Conservation (phyloP, 371 early-diverging fungal species). For the Mortierella sp. region DNA sequence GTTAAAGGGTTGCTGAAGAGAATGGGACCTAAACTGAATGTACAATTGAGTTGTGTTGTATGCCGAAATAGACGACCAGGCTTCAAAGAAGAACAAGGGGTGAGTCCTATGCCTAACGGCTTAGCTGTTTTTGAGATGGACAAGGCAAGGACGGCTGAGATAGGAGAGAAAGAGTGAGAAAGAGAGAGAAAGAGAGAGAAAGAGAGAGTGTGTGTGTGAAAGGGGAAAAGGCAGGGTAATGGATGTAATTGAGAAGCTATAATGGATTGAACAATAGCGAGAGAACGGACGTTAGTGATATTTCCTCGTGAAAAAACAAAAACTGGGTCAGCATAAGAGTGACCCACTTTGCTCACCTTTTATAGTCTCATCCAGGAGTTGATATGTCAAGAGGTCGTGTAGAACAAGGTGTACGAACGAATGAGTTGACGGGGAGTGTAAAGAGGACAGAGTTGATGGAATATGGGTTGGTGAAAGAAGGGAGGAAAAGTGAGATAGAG, state of each 20-base stretch:
- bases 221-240: background rate
- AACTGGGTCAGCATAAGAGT: background rate
- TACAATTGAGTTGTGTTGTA: background rate
- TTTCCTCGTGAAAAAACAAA: background rate
- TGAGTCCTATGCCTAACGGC: background rate
- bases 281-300: background rate
- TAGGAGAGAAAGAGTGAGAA: background rate
- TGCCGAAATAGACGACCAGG: background rate
- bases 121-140: background rate
- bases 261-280: background rate
- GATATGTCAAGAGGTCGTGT: background rate
- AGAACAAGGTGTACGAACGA: background rate
- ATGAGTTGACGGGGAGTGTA: background rate
- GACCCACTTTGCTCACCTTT: conserved; percentile 19
- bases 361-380: background rate
- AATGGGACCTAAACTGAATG: background rate
- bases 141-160: conserved; percentile 6
- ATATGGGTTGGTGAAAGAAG: conserved; percentile 1
- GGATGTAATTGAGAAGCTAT: background rate
- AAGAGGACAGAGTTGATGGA: background rate
- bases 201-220: background rate
- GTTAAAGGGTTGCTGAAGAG: background rate
- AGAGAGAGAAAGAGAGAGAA: background rate
- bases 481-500: conserved; percentile 11
- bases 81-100: background rate